Base-by-base conservation (phyloP, 805 yeast species). In the Suhomyces sp. region DNA sequence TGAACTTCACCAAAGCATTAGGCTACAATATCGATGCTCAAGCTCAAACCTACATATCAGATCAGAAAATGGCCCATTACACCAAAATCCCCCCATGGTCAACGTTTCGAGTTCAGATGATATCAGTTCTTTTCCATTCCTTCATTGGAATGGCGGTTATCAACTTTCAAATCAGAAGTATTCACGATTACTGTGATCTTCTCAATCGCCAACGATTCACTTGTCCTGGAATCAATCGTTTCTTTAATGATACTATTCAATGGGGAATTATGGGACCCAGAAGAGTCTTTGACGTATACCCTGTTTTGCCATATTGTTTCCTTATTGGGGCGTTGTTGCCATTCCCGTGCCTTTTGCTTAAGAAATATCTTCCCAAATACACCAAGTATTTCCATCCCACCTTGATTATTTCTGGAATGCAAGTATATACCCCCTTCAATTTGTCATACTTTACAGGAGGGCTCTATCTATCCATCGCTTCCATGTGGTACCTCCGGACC, bases 21-120 rank as follows among this genome's bases (percentile, higher is more conserved):
- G 82, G 83, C 18, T 76, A 69, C 53, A 72, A 73, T 44, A 68
- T 77, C 24, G 74, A 72, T 58, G 70, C 71, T 31, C 83, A 78
- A 48, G 83, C 83, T 1, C 65, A 76, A 25, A 61, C 67, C 35
- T 78, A 69, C 50, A 62, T 76, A 20, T 62, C 68, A 6, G 82
- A 78, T 47, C 73, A 76, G 67, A 81, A 81, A 48, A 53, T 77
- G 52, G 85, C 77, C 2, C 86, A 81, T 41, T 83, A 83, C 50
- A 55, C 78, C 50, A 79, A 79, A 45, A 60, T 82, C 13, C 77
- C 83, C 0, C 88, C 87, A 2, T 65, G 79, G 40, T 65, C 78
- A 1, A 60, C 80, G 43, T 79, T 82, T 58, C 56, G 68, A 54
- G 40, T 42, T 16, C 65, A 60, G 46, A 44, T 58, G 30, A 19